These are phyloP conservation scores for Carex pumila DNA, from an alignment of 176 grass and related monocot genomes.

Conservation along the genomic window DNA sequence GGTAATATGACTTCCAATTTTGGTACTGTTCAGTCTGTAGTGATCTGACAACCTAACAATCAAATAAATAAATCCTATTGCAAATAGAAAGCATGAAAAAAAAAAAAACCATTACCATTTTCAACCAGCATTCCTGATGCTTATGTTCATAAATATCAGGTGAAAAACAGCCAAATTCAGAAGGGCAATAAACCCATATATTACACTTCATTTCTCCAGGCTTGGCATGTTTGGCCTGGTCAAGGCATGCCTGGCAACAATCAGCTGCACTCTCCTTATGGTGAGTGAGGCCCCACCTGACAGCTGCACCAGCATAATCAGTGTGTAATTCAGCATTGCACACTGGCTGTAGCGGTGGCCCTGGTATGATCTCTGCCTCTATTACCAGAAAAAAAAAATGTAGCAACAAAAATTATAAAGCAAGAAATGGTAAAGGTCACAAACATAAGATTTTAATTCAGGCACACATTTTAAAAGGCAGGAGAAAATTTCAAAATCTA, in stretches of 20 bases:
- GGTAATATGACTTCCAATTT: neutral
- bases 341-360: conserved; percentile 59
- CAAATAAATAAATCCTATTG: neutral
- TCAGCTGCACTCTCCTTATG: conserved; percentile 89
- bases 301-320: conserved; percentile 75
- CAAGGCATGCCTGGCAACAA: conserved; percentile 90
- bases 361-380: conserved; percentile 89
- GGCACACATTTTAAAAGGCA: neutral
- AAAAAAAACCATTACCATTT: conserved; percentile 53
- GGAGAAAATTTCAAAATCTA: neutral
- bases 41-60: neutral
- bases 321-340: conserved; percentile 76
- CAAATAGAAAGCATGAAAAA: conserved; percentile 12
- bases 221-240: conserved; percentile 79
- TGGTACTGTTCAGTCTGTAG: neutral
- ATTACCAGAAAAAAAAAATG: neutral
- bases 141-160: conserved; percentile 99
- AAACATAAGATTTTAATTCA: neutral
- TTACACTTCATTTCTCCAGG: conserved; percentile 85
- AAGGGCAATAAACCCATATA: conserved; percentile 99
- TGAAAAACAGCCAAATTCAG: conserved; percentile 85
- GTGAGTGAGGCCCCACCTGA: conserved; percentile 96
- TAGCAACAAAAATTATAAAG: conserved; percentile 1
- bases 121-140: conserved; percentile 99
- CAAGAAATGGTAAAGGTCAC: neutral